Conservation (phyloP, 176 grass and related monocot genomes). For the Urochloa ruziziensis region DNA sequence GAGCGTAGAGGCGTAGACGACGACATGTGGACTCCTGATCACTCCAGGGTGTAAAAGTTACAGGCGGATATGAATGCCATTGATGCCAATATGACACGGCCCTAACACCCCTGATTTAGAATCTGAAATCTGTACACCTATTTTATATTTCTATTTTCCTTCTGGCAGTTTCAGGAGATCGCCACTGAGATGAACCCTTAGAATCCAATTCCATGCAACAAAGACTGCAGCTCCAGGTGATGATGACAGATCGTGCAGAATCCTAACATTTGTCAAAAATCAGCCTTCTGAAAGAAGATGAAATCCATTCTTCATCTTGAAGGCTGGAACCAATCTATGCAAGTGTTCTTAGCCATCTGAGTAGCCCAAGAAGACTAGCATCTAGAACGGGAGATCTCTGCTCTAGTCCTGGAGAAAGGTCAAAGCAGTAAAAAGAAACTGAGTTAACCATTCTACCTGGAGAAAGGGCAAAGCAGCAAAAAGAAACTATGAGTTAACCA, state of each 20-base stretch:
- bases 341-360: conserved; percentile 79
- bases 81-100: no score
- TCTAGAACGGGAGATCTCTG: conserved; percentile 79
- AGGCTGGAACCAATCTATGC: conserved; percentile 22
- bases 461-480: no score
- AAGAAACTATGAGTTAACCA: neutral
- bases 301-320: no score
- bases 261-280: neutral
- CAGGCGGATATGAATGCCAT: neutral
- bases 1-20: neutral
- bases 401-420: conserved; percentile 59
- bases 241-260: neutral
- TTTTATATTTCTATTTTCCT: neutral
- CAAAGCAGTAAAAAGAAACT: conserved; percentile 8
- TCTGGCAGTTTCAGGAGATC: neutral
- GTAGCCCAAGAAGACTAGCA: conserved; percentile 71
- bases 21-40: no score
- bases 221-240: neutral
- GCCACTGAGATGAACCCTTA: neutral
- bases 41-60: neutral
- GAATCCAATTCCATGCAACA: neutral
- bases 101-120: no score
- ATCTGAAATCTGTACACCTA: neutral
- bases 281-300: neutral
- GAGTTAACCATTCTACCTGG: no score